phyloP scores from a whole-genome alignment of 805 yeast genomes.

The Limtongia smithiae region DNA sequence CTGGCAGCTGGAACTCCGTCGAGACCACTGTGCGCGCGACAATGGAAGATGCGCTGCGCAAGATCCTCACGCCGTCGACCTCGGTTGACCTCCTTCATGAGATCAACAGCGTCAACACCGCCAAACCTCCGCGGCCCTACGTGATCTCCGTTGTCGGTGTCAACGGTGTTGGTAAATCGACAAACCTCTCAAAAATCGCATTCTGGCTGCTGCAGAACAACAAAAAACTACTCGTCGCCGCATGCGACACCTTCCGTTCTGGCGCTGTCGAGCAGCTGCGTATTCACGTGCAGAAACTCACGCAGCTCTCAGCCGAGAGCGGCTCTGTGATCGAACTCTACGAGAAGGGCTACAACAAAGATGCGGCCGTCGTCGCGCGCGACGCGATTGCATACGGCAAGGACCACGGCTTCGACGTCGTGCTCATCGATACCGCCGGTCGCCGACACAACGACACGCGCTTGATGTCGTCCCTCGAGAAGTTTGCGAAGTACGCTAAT shows the following conservation, averaged over 20 bases:
- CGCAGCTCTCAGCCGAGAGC: slow-evolving; percentile 57
- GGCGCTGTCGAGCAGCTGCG: slow-evolving; percentile 98
- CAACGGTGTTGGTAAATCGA: slow-evolving; percentile 96
- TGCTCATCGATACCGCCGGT: slow-evolving; percentile 95
- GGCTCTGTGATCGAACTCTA: slow-evolving; percentile 64
- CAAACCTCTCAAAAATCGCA: slow-evolving; percentile 89
- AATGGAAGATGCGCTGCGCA: slow-evolving; percentile 56
- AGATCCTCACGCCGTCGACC: slow-evolving; percentile 83
- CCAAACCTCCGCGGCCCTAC: slow-evolving; percentile 54
- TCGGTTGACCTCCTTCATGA: slow-evolving; percentile 83
- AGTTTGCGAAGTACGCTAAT: slow-evolving; percentile 90
- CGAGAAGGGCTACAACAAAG: slow-evolving; percentile 95
- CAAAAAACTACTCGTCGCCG: slow-evolving; percentile 81
- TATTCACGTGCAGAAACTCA: slow-evolving; percentile 84
- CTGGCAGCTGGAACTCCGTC: slow-evolving; percentile 69
- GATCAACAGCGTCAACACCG: slow-evolving; percentile 45
- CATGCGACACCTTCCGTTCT: slow-evolving; percentile 96
- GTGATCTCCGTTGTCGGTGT: slow-evolving; percentile 98
- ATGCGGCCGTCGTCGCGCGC: slow-evolving; percentile 92
- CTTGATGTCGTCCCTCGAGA: slow-evolving; percentile 90
- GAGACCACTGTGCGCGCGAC: slow-evolving; percentile 60
- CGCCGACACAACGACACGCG: slow-evolving; percentile 93
- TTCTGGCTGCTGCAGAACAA: slow-evolving; percentile 93
- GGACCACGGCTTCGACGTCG: slow-evolving; percentile 70
- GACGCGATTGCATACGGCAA: slow-evolving; percentile 81